Evolutionary conservation across 1,284 basidiomycete species (phyloP).

Genomic region (Boletellus sp.): DNA sequence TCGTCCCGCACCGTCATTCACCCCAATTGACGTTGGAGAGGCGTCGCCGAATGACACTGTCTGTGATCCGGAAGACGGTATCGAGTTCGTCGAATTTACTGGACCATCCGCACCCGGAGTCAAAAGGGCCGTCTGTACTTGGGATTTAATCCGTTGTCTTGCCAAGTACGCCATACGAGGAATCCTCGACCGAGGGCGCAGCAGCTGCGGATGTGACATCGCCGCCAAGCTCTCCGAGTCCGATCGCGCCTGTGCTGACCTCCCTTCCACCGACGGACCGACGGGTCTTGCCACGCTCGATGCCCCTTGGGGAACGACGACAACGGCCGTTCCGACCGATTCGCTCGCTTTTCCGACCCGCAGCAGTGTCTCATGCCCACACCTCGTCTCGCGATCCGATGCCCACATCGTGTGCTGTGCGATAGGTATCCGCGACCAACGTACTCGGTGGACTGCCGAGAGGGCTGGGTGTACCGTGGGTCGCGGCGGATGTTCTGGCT

Average conservation of each 20-base stretch:
- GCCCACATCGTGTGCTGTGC: conserved; percentile 1
- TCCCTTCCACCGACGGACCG: neutral
- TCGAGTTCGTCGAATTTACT: conserved; percentile 18
- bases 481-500: conserved; percentile 20
- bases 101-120: conserved; percentile 15
- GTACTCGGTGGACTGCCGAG: conserved; percentile 5
- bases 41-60: neutral
- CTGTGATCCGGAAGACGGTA: neutral
- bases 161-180: conserved; percentile 6
- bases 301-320: conserved; percentile 7
- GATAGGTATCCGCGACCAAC: conserved; percentile 17
- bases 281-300: neutral
- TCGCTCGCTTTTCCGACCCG: too few species aligned
- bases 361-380: neutral
- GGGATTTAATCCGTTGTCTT: conserved; percentile 16
- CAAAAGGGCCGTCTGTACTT: conserved; percentile 16
- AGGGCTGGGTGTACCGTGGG: conserved; percentile 19
- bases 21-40: neutral
- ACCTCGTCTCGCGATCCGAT: neutral
- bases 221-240: neutral
- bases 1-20: conserved; percentile 8
- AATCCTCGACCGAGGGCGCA: neutral
- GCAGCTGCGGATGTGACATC: neutral
- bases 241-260: neutral
- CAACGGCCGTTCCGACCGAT: conserved; percentile 9